A percentile compares a stretch with the other conserved stretches of the same genome.
Evolutionary conservation across 2,329 filamentous ascomycete species (phyloP).

Genomic region (Stagonosporopsis vannaccii): DNA sequence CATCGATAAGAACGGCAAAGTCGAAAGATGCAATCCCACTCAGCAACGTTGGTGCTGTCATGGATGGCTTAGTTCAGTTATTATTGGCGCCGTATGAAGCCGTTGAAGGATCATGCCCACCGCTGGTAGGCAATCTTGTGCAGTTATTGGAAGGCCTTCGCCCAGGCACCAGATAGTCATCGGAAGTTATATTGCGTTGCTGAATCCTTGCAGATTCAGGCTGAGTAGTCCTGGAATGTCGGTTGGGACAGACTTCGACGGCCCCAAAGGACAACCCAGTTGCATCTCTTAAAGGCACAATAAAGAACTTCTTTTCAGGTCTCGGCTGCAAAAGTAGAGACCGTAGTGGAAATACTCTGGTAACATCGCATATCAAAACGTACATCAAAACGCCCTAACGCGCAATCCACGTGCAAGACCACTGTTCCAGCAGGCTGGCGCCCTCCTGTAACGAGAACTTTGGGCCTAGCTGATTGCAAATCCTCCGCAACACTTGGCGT

Average conservation of each 20-base stretch:
- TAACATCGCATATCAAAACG: background rate
- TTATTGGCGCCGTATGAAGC: slow-evolving; percentile 60
- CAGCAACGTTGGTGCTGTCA: slow-evolving; percentile 65
- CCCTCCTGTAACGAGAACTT: background rate
- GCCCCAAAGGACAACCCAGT: background rate
- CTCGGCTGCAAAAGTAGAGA: slow-evolving; percentile 14
- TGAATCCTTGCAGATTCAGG: background rate
- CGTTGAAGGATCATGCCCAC: slow-evolving; percentile 52
- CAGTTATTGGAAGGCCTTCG: slow-evolving; percentile 69
- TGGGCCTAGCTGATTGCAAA: background rate
- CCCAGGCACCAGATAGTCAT: slow-evolving; percentile 54
- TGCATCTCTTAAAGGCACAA: background rate
- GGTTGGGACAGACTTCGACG: background rate
- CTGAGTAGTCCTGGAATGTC: background rate
- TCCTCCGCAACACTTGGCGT: background rate
- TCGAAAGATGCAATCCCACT: slow-evolving; percentile 48
- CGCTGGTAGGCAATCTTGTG: slow-evolving; percentile 72
- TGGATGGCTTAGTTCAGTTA: slow-evolving; percentile 65
- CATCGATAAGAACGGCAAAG: slow-evolving; percentile 54
- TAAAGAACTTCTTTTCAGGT: background rate
- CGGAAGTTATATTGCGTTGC: background rate
- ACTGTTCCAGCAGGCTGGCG: slow-evolving; percentile 2
- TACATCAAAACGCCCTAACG: slow-evolving; percentile 1
- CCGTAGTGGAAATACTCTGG: background rate
- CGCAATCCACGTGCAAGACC: slow-evolving; percentile 2